Evolutionary conservation across 106 monocot species (phyloP).

Genomic region (Dioscorea alata): DNA sequence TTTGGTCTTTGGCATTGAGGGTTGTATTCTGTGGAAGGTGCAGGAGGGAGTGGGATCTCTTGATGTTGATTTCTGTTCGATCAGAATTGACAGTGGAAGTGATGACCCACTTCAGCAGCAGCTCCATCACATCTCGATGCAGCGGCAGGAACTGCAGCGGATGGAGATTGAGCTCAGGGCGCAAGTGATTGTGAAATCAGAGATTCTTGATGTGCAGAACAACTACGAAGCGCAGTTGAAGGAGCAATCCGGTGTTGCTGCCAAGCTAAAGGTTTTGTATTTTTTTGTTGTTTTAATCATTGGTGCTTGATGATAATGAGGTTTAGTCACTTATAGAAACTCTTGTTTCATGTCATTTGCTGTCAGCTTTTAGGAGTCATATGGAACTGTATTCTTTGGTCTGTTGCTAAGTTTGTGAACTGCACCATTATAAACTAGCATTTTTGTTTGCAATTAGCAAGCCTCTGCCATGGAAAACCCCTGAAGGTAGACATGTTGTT

Average conservation of each 20-base stretch:
- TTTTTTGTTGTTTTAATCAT: background rate
- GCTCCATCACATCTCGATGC: slow-evolving; percentile 35
- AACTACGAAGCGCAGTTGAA: slow-evolving; percentile 38
- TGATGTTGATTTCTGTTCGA: slow-evolving; percentile 35
- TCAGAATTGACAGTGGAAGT: slow-evolving; percentile 36
- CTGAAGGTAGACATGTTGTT: too few relatives aligned
- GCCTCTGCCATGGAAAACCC: too few relatives aligned
- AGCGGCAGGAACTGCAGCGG: slow-evolving; percentile 51
- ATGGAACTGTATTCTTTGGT: too few relatives aligned
- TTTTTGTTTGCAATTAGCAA: too few relatives aligned
- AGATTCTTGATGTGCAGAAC: slow-evolving; percentile 39
- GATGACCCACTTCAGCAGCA: slow-evolving; percentile 39
- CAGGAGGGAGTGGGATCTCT: slow-evolving; percentile 38
- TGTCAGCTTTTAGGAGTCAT: too few relatives aligned
- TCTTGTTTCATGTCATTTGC: too few relatives aligned
- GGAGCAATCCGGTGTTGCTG: slow-evolving; percentile 42
- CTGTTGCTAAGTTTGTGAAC: too few relatives aligned
- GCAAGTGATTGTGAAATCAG: slow-evolving; percentile 30
- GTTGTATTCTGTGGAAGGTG: slow-evolving; percentile 17
- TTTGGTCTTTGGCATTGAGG: background rate
- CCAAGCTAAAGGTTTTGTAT: slow-evolving; percentile 62
- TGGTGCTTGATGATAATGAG: too few relatives aligned
- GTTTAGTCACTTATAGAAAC: too few relatives aligned
- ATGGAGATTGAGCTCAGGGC: slow-evolving; percentile 56
- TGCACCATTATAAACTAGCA: too few relatives aligned